These are phyloP conservation scores for Rhododendron mucronatum DNA, from an alignment of 148 eudicot species.

Conservation along the genomic window DNA sequence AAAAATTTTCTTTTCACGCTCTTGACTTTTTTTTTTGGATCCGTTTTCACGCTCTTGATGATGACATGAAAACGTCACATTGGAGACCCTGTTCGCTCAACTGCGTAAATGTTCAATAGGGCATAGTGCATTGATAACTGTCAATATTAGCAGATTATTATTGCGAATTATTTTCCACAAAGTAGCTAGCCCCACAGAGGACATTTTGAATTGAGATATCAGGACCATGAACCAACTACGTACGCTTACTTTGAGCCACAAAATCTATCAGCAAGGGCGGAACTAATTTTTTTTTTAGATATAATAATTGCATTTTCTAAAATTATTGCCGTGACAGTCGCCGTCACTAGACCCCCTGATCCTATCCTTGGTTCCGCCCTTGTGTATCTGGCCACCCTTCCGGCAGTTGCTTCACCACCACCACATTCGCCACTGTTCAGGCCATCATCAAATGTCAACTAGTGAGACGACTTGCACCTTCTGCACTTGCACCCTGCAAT, in stretches of 20 bases:
- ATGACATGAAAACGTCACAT: neutral
- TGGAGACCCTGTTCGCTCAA: neutral
- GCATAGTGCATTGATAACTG: neutral
- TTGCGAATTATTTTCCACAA: neutral
- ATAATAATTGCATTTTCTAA: no score
- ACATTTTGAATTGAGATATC: neutral
- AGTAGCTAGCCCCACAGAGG: neutral
- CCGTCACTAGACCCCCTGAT: no score
- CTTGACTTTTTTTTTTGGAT: neutral
- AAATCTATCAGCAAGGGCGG: no score
- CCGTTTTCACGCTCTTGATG: neutral
- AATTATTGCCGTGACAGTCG: no score
- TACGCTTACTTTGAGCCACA: neutral
- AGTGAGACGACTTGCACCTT: neutral
- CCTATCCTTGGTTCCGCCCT: no score
- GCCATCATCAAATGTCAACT: neutral
- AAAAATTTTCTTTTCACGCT: neutral
- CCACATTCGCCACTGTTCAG: neutral
- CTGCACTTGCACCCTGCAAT: neutral
- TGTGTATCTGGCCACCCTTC: neutral
- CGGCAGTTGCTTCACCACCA: neutral
- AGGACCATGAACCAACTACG: neutral
- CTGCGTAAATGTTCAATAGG: neutral
- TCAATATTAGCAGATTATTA: neutral
- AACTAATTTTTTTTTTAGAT: no score